A percentile compares a stretch with the other conserved stretches of the same genome.
Evolutionary conservation across 345 rosid genomes (phyloP).

Genomic region (Cardiospermum halicacabum): DNA sequence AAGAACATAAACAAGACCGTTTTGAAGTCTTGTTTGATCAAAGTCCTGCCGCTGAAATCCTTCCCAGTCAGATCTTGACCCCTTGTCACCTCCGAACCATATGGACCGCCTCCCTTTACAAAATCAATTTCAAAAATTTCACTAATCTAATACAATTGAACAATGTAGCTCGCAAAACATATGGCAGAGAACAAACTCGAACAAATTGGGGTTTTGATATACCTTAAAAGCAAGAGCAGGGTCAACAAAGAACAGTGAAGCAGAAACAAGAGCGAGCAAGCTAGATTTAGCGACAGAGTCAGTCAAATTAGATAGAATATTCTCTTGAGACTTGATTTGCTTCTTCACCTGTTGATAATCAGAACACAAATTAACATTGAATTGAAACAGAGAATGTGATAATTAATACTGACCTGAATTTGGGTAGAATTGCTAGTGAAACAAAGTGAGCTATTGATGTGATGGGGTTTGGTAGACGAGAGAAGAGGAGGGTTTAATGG

Average conservation of each 20-base stretch:
- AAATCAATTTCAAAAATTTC: conserved; percentile 20
- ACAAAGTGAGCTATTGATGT: conserved; percentile 18
- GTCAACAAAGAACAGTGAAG: conserved; percentile 61
- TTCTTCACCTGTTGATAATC: conserved; percentile 18
- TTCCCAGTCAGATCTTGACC: conserved; percentile 87
- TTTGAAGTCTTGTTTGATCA: conserved; percentile 87
- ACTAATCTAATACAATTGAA: too few relatives aligned
- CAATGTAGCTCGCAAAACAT: too few relatives aligned
- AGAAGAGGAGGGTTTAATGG: conserved; percentile 28
- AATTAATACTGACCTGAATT: conserved; percentile 19
- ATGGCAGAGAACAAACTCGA: not conserved
- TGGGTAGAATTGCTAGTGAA: conserved; percentile 13
- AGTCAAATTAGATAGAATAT: conserved; percentile 26
- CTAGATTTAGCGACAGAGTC: conserved; percentile 43
- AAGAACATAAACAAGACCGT: conserved; percentile 40
- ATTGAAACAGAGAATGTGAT: not conserved
- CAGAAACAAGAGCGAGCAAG: conserved; percentile 58
- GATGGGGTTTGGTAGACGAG: conserved; percentile 9
- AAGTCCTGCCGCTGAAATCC: conserved; percentile 81
- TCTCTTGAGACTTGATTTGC: conserved; percentile 17
- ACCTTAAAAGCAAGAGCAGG: conserved; percentile 90
- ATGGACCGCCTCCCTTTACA: conserved; percentile 88
- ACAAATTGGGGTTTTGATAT: not conserved
- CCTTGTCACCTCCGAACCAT: conserved; percentile 84
- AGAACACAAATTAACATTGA: not conserved